A percentile compares a stretch with the other conserved stretches of the same genome.
Evolutionary conservation across 805 yeast species (phyloP).

Genomic region (Scheffersomyces stipitis): DNA sequence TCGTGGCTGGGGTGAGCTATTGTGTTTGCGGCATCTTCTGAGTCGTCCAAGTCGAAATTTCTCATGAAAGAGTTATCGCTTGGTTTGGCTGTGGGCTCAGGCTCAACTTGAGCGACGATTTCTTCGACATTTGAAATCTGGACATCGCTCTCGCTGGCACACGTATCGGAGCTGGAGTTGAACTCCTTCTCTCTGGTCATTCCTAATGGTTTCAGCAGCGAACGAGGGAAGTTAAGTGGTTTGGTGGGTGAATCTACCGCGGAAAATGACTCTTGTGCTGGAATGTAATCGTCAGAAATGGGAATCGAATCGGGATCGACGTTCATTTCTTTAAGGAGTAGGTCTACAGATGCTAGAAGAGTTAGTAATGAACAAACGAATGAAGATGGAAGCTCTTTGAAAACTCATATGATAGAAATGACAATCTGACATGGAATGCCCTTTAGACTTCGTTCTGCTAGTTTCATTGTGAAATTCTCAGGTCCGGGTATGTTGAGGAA

Average conservation of each 20-base stretch:
- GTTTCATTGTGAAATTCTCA: too few species aligned
- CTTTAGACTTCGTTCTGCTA: too few species aligned
- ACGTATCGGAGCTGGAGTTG: conserved; percentile 44
- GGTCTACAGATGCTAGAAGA: conserved; percentile 26
- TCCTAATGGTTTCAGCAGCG: conserved; percentile 5
- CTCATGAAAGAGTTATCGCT: conserved; percentile 15
- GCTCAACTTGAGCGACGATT: neutral
- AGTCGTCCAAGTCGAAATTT: conserved; percentile 20
- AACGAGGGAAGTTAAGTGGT: conserved; percentile 29
- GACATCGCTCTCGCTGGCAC: conserved; percentile 31
- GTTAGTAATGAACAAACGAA: conserved; percentile 19
- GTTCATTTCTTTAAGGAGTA: conserved; percentile 27
- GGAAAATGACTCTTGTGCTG: conserved; percentile 9
- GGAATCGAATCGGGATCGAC: conserved; percentile 7
- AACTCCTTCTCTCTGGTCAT: conserved; percentile 26
- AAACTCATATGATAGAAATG: too few species aligned
- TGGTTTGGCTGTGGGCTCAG: neutral
- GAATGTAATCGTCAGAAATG: neutral
- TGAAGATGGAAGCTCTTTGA: too few species aligned
- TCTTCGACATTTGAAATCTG: conserved; percentile 2
- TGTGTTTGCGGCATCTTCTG: conserved; percentile 11
- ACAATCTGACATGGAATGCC: too few species aligned
- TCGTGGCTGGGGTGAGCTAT: conserved; percentile 8
- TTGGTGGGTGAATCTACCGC: conserved; percentile 29
- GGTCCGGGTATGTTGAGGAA: too few species aligned